Evolutionary conservation across 306 rosid genomes (phyloP).

Genomic region (Cicer pinnatifidum): DNA sequence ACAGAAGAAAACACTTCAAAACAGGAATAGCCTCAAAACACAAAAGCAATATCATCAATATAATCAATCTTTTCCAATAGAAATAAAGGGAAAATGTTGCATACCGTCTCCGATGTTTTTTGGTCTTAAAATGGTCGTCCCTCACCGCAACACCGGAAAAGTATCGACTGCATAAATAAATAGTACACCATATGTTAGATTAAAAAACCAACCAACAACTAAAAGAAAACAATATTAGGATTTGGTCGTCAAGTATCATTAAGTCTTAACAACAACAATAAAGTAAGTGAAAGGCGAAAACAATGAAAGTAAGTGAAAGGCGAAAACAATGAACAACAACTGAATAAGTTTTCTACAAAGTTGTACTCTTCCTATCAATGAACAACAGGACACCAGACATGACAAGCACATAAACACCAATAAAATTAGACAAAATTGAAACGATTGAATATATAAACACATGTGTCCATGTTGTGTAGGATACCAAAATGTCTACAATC

Average conservation of each 20-base stretch:
- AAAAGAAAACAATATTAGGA: neutral
- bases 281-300: neutral
- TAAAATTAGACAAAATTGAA: too few relatives aligned
- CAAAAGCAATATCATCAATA: slow-evolving; percentile 24
- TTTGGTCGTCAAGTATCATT: neutral
- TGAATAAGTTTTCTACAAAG: neutral
- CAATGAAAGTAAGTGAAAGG: neutral
- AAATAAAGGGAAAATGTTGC: neutral
- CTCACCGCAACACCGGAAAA: slow-evolving; percentile 74
- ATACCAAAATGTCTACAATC: too few relatives aligned
- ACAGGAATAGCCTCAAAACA: slow-evolving; percentile 30
- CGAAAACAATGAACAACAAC: neutral
- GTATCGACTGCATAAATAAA: slow-evolving; percentile 68
- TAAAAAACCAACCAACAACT: slow-evolving; percentile 7
- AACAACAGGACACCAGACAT: too few relatives aligned
- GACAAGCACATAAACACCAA: too few relatives aligned
- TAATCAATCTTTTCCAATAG: neutral
- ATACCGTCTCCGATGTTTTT: slow-evolving; percentile 84
- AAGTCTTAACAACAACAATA: neutral
- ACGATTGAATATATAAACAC: too few relatives aligned
- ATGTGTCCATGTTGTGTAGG: too few relatives aligned
- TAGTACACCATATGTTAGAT: neutral
- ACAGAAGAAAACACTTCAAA: slow-evolving; percentile 28
- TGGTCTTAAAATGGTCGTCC: slow-evolving; percentile 92
- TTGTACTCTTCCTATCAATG: neutral